Percentiles rank a stretch among this genome's conserved stretches.
These are phyloP conservation scores for Dactylellina haptotyla DNA, from an alignment of 2,329 filamentous ascomycete species.

Conservation along the genomic window DNA sequence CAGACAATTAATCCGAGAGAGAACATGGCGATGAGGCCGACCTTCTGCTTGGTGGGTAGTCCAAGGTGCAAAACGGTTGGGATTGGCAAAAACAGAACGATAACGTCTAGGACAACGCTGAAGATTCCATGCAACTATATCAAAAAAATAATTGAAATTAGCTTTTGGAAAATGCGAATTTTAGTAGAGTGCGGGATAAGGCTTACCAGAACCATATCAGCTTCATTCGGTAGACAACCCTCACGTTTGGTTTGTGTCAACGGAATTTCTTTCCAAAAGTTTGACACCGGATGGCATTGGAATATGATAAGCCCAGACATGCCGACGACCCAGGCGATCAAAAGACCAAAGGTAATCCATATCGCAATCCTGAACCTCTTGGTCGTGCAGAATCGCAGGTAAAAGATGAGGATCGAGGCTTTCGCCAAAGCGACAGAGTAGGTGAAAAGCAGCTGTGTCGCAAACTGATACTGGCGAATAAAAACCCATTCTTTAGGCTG, in stretches of 20 bases:
- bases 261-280: constrained; percentile 52
- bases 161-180: background rate
- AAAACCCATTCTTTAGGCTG: constrained; percentile 41
- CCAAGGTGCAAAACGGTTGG: constrained; percentile 37
- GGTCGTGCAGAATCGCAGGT: constrained; percentile 51
- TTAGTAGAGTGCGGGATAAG: background rate
- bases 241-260: constrained; percentile 19
- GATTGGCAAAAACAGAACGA: constrained; percentile 46
- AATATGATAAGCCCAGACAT: constrained; percentile 52
- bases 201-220: constrained; percentile 45
- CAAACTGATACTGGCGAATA: constrained; percentile 52
- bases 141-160: background rate
- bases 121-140: constrained; percentile 43
- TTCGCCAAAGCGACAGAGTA: constrained; percentile 51
- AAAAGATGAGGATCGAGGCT: constrained; percentile 48
- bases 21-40: constrained; percentile 53
- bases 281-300: constrained; percentile 45
- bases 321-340: constrained; percentile 35
- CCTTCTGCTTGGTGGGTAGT: constrained; percentile 47
- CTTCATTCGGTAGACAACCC: constrained; percentile 44
- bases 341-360: constrained; percentile 39
- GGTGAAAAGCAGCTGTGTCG: constrained; percentile 41
- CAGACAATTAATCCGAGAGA: constrained; percentile 49
- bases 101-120: constrained; percentile 43
- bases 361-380: constrained; percentile 42